Evolutionary conservation across 805 yeast genomes (phyloP).

Genomic region (Ogataea allantospora): DNA sequence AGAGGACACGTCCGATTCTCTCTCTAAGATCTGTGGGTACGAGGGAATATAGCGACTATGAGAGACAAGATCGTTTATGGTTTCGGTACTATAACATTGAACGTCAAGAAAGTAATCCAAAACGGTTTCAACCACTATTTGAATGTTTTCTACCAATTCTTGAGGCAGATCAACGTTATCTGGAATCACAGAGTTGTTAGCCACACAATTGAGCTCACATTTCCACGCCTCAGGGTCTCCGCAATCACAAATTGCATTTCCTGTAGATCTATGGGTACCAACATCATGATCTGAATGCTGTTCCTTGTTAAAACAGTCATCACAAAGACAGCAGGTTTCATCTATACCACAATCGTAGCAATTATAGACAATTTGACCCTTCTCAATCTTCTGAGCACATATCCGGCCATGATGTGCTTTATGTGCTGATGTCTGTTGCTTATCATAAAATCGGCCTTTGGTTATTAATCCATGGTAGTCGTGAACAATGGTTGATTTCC

Average conservation of each 20-base stretch:
- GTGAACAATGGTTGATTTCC: conserved; percentile 23
- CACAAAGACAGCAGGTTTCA: conserved; percentile 75
- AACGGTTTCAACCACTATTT: conserved; percentile 29
- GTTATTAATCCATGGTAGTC: conserved; percentile 9
- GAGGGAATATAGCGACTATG: no score
- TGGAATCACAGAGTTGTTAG: conserved; percentile 18
- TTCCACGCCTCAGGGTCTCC: conserved; percentile 70
- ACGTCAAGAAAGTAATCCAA: conserved; percentile 43
- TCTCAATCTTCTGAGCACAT: conserved; percentile 62
- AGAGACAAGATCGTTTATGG: no score
- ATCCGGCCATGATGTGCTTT: conserved; percentile 56
- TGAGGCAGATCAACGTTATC: conserved; percentile 21
- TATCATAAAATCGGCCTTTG: conserved; percentile 24
- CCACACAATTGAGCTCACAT: conserved; percentile 46
- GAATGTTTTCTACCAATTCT: conserved; percentile 22
- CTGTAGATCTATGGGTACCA: conserved; percentile 46
- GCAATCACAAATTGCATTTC: conserved; percentile 69
- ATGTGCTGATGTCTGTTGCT: conserved; percentile 19
- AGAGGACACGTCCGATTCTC: conserved; percentile 32
- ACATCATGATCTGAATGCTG: conserved; percentile 72
- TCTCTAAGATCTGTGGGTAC: conserved; percentile 10
- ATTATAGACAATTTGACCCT: conserved; percentile 66
- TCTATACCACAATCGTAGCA: conserved; percentile 78
- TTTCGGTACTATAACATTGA: conserved; percentile 34
- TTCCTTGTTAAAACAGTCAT: conserved; percentile 64